Evolutionary conservation across 2,329 filamentous ascomycete genomes (phyloP), one percentile per base, ranked within the genome.

Genomic region (Xylaria sp.): DNA sequence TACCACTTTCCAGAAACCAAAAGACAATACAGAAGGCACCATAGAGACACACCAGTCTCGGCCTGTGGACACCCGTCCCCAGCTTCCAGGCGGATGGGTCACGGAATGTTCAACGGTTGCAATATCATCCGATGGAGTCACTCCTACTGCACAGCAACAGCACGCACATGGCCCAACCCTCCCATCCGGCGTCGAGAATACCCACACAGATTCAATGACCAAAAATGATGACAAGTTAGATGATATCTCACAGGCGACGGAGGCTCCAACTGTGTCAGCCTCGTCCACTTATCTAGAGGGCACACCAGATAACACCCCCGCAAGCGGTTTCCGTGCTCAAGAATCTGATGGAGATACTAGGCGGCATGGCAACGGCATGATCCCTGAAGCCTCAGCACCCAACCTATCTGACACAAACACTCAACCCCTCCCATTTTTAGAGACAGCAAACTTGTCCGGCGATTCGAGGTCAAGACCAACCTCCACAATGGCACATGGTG

Each of bases 21-120:
- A 67, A n/a, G 21, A 54, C n/a, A 56, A 53, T 19, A 58, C 64
- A 54, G 57, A 57, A 31, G n/a, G 11, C 11, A 23, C 15, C 0
- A 23, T 25, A 15, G 25, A 49, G 38, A 9, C 35, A 19, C 19
- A 19, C 19, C 46, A 53, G 25, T 17, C 35, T 6, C 35, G 11
- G 21, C 50, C 25, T 4, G 33, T 17, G 21, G 37, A n/a, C 17
- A 37, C 56, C 25, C 62, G 54, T 67, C 74, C 63, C 63, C 68
- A 38, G 21, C 64, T 76, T 57, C 72, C 73, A 28, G 74, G 73
- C 2, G 67, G 67, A 51, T 75, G 72, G 73, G 69, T 74, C 23
- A 70, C 73, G 12, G 73, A 75, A 64, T 72, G 68, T 51, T 56
- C 64, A 14, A 71, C 49, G 11, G 31, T 35, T 23, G 43, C 28